Conservation (phyloP, 2,329 filamentous ascomycete genomes). For the Domatiomyces catenatus region DNA sequence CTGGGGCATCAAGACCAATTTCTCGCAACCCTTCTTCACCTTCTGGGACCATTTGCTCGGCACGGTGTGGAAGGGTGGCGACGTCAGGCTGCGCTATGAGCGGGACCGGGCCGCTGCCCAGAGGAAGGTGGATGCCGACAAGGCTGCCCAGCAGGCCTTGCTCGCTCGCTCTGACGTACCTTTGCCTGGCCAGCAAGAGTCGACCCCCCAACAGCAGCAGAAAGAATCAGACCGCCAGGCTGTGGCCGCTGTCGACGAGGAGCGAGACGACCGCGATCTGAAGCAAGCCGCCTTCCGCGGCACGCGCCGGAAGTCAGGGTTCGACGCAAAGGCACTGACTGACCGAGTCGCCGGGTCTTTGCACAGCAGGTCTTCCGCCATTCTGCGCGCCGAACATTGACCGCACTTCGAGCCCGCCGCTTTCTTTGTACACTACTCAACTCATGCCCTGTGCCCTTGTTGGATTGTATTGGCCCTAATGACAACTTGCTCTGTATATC, state of each 20-base stretch:
- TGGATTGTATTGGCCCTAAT: not conserved
- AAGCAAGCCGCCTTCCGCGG: conserved; percentile 14
- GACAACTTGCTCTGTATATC: not conserved
- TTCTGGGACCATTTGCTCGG: conserved; percentile 78
- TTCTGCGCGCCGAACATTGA: conserved; percentile 11
- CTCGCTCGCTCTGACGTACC: conserved; percentile 19
- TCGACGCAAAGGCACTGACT: conserved; percentile 18
- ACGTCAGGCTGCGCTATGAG: conserved; percentile 44
- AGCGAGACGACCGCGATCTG: conserved; percentile 25
- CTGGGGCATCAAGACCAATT: conserved; percentile 77
- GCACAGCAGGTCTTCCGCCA: conserved; percentile 16
- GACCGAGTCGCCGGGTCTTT: conserved; percentile 19
- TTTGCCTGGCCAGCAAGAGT: conserved; percentile 25
- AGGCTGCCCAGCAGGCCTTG: conserved; percentile 18
- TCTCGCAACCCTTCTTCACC: conserved; percentile 52
- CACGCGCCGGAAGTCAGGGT: conserved; percentile 17
- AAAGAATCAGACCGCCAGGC: conserved; percentile 25
- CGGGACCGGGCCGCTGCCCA: conserved; percentile 40
- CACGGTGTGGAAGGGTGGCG: conserved; percentile 66
- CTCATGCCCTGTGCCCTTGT: not conserved
- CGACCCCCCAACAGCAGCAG: conserved; percentile 26
- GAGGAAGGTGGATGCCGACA: conserved; percentile 39
- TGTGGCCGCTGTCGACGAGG: conserved; percentile 26
- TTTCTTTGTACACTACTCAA: not conserved
- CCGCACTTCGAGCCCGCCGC: no score